Base-by-base conservation (phyloP, 768 basidiomycete species). In the Pulveroboletus sp. region DNA sequence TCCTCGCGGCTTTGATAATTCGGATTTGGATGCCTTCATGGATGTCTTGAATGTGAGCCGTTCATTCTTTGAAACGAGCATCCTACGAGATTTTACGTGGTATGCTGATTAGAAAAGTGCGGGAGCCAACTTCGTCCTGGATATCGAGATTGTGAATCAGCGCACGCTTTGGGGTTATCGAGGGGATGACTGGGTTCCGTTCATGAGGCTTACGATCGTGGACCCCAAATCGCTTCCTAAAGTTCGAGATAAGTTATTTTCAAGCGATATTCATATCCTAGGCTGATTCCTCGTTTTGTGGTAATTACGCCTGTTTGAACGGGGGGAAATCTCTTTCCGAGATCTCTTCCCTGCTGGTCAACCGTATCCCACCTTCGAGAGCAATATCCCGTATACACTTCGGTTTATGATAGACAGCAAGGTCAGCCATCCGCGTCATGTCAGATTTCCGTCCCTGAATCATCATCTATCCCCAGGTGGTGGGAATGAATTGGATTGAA, bases 401-500 rank as follows among this genome's bases (percentile, higher is more conserved):
- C 82, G 96, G 8, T 98, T 97, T 68, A 99, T 99, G 96, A 95
- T 99, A 53, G 96, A 99, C 63, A 87, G 90, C 6, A 85, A 93
- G 76, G 94, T 91, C 19, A 19, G 57, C 55, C 5, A 1, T 29
- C n/a, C 9, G 42, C 30, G 7, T 26, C 20, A 17, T 20, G 12
- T 6, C 41, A 7, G 13, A n/a, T 37, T 19, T 23, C 10, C 4
- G 45, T 23, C 44, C 37, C 10, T 4, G 6, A 35, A 36, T 58
- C 29, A 50, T 41, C 3, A 17, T 50, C 45, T 20, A 2, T 54
- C 22, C 1, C 31, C 36, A 93, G 90, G 84, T 99, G 26, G 85
- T 94, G 42, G 96, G 96, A 9, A 98, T 99, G 96, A 98, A 97
- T 64, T 99, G 96, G 95, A 86, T 99, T 45, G 93, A 98, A 69